Evolutionary conservation across 441 rosid species (phyloP).

Genomic region (Aquilaria agallochum): DNA sequence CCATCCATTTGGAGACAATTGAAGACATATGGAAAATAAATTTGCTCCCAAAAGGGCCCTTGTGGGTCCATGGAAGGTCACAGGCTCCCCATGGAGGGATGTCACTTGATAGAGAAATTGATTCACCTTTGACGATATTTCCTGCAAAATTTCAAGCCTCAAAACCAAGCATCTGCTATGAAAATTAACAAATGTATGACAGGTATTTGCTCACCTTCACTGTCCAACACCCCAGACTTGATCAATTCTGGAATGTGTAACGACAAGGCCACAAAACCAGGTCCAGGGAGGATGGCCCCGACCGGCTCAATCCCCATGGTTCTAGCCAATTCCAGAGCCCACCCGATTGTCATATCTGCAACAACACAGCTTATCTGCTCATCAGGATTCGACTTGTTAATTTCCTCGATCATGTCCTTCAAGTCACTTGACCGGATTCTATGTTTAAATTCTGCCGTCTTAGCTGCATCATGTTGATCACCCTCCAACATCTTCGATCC

Average conservation of each 20-base stretch:
- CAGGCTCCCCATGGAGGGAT: constrained; percentile 11
- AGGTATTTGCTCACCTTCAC: constrained; percentile 13
- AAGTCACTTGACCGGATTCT: constrained; percentile 18
- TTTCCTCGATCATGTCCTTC: constrained; percentile 14
- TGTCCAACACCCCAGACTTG: constrained; percentile 21
- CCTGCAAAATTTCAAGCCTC: constrained; percentile 7
- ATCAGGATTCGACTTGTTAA: background rate
- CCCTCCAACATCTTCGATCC: constrained; percentile 11
- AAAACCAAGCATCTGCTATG: background rate
- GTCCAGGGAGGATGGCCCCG: constrained; percentile 5
- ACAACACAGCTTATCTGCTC: constrained; percentile 21
- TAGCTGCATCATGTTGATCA: background rate
- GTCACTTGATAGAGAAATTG: constrained; percentile 12
- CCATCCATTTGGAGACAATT: background rate
- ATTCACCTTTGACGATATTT: constrained; percentile 10
- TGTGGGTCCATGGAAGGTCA: constrained; percentile 18
- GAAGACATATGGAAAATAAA: background rate
- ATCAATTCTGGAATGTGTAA: constrained; percentile 16
- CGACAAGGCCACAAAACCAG: constrained; percentile 10
- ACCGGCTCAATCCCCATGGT: constrained; percentile 23
- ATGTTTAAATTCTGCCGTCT: background rate
- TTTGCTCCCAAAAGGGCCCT: constrained; percentile 4
- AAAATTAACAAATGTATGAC: background rate
- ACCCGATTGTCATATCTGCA: constrained; percentile 15
- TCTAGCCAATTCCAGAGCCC: constrained; percentile 25